Percentiles rank a stretch among this genome's conserved stretches.
Evolutionary conservation across 768 basidiomycete genomes (phyloP).

Genomic region (Termitomyces sp.): DNA sequence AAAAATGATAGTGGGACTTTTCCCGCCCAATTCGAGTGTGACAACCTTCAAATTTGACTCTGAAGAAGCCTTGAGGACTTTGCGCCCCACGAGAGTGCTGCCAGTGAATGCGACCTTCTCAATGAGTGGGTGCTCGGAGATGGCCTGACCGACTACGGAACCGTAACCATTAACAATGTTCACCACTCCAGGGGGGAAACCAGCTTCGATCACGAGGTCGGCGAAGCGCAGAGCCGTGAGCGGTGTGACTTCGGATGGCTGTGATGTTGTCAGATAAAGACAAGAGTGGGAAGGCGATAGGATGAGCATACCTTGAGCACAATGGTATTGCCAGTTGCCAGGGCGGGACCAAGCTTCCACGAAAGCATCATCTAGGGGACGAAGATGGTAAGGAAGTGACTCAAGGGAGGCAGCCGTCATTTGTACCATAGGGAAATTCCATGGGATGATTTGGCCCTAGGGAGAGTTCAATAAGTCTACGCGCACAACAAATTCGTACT

Average conservation of each 20-base stretch:
- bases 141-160: slow-evolving; percentile 55
- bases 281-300: neutral
- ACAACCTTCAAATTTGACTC: slow-evolving; percentile 83
- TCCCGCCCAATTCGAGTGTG: slow-evolving; percentile 80
- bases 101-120: slow-evolving; percentile 87
- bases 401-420: neutral
- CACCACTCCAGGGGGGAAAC: slow-evolving; percentile 69
- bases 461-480: neutral
- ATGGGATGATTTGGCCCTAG: slow-evolving; percentile 53
- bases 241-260: slow-evolving; percentile 68
- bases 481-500: slow-evolving; percentile 1
- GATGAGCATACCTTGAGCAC: slow-evolving; percentile 41
- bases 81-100: slow-evolving; percentile 74
- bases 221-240: slow-evolving; percentile 50
- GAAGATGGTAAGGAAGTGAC: neutral
- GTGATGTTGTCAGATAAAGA: neutral
- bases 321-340: slow-evolving; percentile 52
- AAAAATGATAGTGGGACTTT: slow-evolving; percentile 70
- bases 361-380: slow-evolving; percentile 20
- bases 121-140: slow-evolving; percentile 52
- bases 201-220: slow-evolving; percentile 59
- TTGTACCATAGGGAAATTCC: slow-evolving; percentile 40
- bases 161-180: slow-evolving; percentile 71
- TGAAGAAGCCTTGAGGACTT: slow-evolving; percentile 75
- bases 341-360: slow-evolving; percentile 27